Evolutionary conservation across 768 basidiomycete species (phyloP), one percentile per base, ranked within the genome.

Genomic region (Boletus sensibilis): DNA sequence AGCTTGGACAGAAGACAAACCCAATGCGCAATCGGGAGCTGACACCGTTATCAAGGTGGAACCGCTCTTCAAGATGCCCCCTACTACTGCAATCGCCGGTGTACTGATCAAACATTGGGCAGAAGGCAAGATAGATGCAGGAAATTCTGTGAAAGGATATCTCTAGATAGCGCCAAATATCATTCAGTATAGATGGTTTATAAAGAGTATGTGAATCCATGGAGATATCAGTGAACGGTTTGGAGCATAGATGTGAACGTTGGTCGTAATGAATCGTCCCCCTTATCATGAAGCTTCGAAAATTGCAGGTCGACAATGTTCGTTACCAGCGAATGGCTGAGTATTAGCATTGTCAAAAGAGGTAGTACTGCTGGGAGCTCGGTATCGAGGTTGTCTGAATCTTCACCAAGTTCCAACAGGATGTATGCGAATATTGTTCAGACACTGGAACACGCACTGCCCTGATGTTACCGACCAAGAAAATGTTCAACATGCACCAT

Each of bases 91-190:
- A 9, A 87, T 94, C 53, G 92, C 89, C 0, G 94, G 94, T n/a
- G 83, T 90, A 31, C 71, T 96, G 66, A 88, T 96, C 63, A 76
- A 82, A 47, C 83, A 92, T 52, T 95, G 94, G 94, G 87, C 78
- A 6, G 81, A 85, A 39, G 79, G 82, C 33, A 84, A 77, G 67
- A 77, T 82, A 39, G 59, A 82, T 70, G 31, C 73, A 60, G 39
- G 75, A 65, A 51, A 65, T 79, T 75, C 79, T 75, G 79, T 35
- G 74, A 79, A 56, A 79, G 68, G 68, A 48, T 31, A 58, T 54
- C 49, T 75, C 56, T 83, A 82, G 78, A 42, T 41, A 21, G 4
- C 1, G 8, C 10, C 29, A 29, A 21, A 27, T 21, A 35, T 34
- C 6, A 16, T 33, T 38, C 20, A 2, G n/a, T 14, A 18, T 27